A percentile compares a stretch with the other conserved stretches of the same genome.
These are phyloP conservation scores for Fusarium sublunatum DNA, from an alignment of 2,329 filamentous ascomycete species.

Conservation along the genomic window DNA sequence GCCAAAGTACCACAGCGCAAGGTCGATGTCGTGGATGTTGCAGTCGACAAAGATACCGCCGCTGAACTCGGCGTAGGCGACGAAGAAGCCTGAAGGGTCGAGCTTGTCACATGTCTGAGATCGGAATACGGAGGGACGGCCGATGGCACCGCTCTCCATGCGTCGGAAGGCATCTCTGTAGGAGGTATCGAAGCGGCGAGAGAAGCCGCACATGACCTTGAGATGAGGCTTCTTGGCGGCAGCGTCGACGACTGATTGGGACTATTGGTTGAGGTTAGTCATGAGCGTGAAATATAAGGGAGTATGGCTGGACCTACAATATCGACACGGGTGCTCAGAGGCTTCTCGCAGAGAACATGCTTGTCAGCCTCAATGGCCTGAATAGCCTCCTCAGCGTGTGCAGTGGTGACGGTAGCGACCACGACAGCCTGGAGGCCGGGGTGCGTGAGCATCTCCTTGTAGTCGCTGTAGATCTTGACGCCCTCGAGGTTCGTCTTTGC, in stretches of 20 bases:
- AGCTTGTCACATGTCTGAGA: constrained; percentile 76
- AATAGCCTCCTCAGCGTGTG: constrained; percentile 44
- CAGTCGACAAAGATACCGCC: constrained; percentile 79
- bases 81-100: constrained; percentile 75
- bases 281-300: too few species aligned
- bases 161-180: constrained; percentile 70
- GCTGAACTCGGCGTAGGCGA: constrained; percentile 71
- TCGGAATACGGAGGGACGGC: constrained; percentile 69
- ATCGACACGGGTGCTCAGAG: constrained; percentile 55
- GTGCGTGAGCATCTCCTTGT: constrained; percentile 45
- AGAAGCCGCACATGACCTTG: constrained; percentile 67
- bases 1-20: constrained; percentile 51
- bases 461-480: constrained; percentile 40
- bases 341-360: constrained; percentile 46
- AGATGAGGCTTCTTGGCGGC: constrained; percentile 66
- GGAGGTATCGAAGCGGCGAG: constrained; percentile 68
- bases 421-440: constrained; percentile 45
- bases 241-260: constrained; percentile 68
- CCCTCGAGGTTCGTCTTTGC: constrained; percentile 40
- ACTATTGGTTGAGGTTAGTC: constrained; percentile 53
- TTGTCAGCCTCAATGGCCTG: constrained; percentile 44
- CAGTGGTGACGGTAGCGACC: constrained; percentile 44
- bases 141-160: constrained; percentile 66
- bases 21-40: constrained; percentile 73
- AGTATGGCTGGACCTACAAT: constrained; percentile 56